phyloP scores from a whole-genome alignment of 2,329 filamentous ascomycete species.

The Botrytis galanthina region DNA sequence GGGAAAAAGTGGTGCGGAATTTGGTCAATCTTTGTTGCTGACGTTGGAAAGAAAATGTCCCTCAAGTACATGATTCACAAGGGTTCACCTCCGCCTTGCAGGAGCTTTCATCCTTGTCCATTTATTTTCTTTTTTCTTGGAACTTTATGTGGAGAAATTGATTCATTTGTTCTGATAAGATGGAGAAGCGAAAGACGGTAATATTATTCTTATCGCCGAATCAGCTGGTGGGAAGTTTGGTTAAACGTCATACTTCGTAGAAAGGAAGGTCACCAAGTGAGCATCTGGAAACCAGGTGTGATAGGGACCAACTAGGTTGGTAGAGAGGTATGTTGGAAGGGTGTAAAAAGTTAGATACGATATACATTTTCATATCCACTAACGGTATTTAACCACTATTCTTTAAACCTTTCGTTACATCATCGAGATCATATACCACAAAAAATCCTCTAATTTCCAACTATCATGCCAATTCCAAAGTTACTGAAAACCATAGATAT shows the following conservation, averaged over 20 bases:
- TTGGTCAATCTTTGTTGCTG: neutral
- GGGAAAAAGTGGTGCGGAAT: neutral
- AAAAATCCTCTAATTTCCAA: neutral
- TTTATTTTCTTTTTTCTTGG: neutral
- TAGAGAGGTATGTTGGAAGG: too few relatives aligned
- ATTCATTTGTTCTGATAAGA: neutral
- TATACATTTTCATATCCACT: neutral
- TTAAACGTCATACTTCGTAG: neutral
- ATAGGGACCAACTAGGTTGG: too few relatives aligned
- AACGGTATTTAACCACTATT: neutral
- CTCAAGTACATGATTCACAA: slow-evolving; percentile 7
- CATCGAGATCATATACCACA: neutral
- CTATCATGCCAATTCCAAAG: neutral
- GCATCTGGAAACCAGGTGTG: too few relatives aligned
- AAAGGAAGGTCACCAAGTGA: neutral
- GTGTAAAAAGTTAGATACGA: neutral
- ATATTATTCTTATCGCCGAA: neutral
- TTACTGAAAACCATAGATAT: neutral
- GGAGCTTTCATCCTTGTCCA: slow-evolving; percentile 11
- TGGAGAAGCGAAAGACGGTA: neutral
- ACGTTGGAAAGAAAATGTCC: slow-evolving; percentile 1
- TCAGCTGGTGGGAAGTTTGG: neutral
- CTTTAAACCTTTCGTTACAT: neutral
- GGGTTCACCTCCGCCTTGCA: neutral
- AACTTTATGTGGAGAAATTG: neutral